Base-by-base conservation (phyloP, 148 eudicot genomes). In the Fagopyrum esculentum region DNA sequence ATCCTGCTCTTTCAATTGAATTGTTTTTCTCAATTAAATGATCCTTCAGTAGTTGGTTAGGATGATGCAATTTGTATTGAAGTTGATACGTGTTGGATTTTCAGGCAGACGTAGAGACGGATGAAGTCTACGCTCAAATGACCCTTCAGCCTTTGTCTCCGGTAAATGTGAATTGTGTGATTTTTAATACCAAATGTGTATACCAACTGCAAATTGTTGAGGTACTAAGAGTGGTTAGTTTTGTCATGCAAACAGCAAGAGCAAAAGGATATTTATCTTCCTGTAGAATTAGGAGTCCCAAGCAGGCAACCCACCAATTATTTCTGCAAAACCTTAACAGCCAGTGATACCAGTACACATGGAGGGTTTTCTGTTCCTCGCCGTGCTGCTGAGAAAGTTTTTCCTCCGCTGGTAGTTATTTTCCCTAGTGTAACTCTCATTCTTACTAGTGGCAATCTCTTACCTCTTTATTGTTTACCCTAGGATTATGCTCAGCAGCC, bases 361-460 rank as follows among this genome's bases (percentile, higher is more conserved):
- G 98, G 98, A 47, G 98, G 98, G 12, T 95, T 95, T 81, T 95
- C 98, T 79, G 98, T 95, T 83, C 98, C 98, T 76, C 96, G 98
- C 17, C 98, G 98, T 77, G 98, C 98, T 60, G 98, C 98, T 17
- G 98, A 95, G 84, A 95, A 92, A 95, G 98, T 95, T 81, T 95
- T 92, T 49, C 98, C 98, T 63, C 98, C 97, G 45, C 74, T 95
- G 91, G 98, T 92, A 84, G 63, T 75, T 15, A 35, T 68, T 17
- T 30, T 73, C 5, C 6, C 29, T 66, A 22, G 15, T 69, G 15
- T 22, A 45, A 9, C 46, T 66, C 52, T 40, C n/a, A 15, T 40
- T 69, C 57, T 75, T 5, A 0, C 30, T 10, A 17, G 0, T 44
- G 6, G 4, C 54, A 8, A n/a, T 46, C 4, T 45, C 56, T 13